These are phyloP conservation scores for Acer campestre DNA, from an alignment of 345 rosid species.

Conservation along the genomic window DNA sequence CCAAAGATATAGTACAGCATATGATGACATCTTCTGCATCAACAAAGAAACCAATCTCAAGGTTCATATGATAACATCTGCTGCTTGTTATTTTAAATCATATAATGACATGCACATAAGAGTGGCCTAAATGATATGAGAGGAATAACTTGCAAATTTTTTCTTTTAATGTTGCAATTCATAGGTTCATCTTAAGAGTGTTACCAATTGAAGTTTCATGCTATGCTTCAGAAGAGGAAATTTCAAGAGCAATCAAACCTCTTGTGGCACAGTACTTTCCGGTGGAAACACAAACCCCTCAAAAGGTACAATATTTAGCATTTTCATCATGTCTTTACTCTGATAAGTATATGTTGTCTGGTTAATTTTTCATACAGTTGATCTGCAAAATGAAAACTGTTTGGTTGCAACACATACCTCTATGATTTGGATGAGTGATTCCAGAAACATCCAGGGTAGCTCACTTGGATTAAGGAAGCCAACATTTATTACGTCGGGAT, in stretches of 20 bases:
- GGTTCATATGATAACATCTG: conserved; percentile 41
- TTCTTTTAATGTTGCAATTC: neutral
- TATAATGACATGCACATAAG: neutral
- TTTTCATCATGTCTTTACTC: neutral
- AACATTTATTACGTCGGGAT: neutral
- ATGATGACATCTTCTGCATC: conserved; percentile 84
- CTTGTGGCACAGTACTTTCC: conserved; percentile 79
- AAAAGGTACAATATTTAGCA: conserved; percentile 47
- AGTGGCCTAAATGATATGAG: neutral
- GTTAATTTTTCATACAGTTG: neutral
- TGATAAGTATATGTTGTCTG: neutral
- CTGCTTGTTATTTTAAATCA: conserved; percentile 6
- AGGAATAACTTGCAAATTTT: conserved; percentile 4
- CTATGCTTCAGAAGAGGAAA: conserved; percentile 96
- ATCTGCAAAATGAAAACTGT: neutral
- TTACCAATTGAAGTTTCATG: conserved; percentile 88
- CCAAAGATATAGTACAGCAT: conserved; percentile 82
- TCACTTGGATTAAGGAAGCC: neutral
- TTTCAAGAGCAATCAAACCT: conserved; percentile 75
- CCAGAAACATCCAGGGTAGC: neutral
- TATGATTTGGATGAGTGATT: neutral
- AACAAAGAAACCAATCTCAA: conserved; percentile 88
- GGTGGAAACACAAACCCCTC: conserved; percentile 60
- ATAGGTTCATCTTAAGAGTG: conserved; percentile 86
- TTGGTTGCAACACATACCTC: neutral